Evolutionary conservation across 257 asterid genomes (phyloP).

Genomic region (Przewalskia tangutica): DNA sequence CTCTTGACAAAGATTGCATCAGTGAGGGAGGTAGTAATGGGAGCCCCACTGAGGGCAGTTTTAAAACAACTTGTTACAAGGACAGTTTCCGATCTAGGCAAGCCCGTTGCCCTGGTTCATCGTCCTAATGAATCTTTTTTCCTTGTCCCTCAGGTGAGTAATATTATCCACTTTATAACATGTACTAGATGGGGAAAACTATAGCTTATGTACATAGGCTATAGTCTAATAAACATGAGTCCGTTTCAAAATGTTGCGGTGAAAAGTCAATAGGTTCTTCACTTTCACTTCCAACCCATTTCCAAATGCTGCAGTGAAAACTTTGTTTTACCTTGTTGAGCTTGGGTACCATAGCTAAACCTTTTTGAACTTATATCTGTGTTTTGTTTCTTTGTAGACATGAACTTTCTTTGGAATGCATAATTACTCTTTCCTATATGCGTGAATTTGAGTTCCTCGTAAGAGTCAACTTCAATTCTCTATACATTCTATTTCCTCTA

Average conservation of each 20-base stretch:
- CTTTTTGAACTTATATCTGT: background rate
- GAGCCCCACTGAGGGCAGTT: constrained; percentile 79
- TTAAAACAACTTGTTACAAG: constrained; percentile 66
- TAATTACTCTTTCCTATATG: background rate
- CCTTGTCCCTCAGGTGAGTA: constrained; percentile 72
- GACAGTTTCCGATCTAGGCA: constrained; percentile 41
- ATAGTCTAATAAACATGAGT: background rate
- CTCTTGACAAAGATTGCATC: constrained; percentile 76
- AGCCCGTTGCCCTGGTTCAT: constrained; percentile 72
- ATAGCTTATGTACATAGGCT: background rate
- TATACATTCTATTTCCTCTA: background rate
- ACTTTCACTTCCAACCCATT: background rate
- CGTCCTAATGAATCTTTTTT: constrained; percentile 92
- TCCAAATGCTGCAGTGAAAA: background rate
- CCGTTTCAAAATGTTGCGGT: background rate
- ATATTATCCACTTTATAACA: background rate
- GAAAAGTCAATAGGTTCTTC: background rate
- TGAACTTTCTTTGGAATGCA: background rate
- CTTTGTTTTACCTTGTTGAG: background rate
- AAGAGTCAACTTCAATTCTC: background rate
- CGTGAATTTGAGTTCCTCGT: background rate
- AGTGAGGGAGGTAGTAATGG: constrained; percentile 80
- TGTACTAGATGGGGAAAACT: background rate
- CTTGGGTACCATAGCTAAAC: background rate
- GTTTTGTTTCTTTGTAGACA: background rate